Conservation (phyloP, 768 basidiomycete genomes). For the Mycena polygramma region DNA sequence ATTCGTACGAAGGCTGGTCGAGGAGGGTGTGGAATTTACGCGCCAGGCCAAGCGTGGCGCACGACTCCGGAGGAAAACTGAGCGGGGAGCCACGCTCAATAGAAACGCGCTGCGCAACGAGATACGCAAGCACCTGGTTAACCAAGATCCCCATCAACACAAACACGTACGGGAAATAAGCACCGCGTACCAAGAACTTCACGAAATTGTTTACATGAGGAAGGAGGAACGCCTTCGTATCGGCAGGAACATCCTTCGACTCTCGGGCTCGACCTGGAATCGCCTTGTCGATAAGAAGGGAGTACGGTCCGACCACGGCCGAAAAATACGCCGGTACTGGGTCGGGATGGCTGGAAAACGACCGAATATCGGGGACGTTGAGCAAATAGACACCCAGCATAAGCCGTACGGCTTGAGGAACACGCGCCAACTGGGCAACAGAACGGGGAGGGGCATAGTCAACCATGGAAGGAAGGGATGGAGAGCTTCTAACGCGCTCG, state of each 20-base stretch:
- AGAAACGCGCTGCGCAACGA: background rate
- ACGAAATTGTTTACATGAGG: background rate
- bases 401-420: no score
- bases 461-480: no score
- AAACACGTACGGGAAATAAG: background rate
- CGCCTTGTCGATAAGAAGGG: background rate
- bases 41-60: background rate
- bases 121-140: background rate
- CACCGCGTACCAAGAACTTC: background rate
- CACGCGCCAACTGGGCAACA: no score
- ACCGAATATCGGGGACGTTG: no score
- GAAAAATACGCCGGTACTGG: no score
- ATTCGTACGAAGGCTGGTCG: background rate
- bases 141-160: background rate
- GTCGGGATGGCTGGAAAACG: no score
- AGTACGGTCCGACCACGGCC: no score
- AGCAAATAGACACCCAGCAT: no score
- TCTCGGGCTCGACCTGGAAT: background rate
- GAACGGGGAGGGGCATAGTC: no score
- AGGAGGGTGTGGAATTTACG: background rate
- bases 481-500: no score
- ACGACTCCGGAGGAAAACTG: background rate
- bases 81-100: fast-evolving
- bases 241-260: background rate
- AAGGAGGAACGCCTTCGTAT: background rate